Base-by-base conservation (phyloP, 2,329 filamentous ascomycete genomes). In the Alternaria burnsii region DNA sequence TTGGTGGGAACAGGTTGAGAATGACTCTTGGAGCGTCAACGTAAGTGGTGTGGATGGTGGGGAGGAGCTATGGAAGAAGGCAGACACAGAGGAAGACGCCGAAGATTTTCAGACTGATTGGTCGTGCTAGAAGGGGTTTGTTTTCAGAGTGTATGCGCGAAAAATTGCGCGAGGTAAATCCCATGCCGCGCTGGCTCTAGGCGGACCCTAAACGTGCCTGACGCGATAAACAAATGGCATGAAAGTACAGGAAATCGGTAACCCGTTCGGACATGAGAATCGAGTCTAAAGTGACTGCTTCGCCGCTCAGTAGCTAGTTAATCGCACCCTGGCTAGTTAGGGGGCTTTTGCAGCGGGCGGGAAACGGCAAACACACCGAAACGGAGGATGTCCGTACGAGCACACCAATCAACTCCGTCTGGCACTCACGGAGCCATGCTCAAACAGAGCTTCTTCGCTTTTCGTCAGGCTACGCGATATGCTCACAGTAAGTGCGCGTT, bases 1-100 rank as follows among this genome's bases (percentile, higher is more conserved):
- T 9, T 54, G 40, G 18, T 54, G 41, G 40, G 41, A 54, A 22
- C 40, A 34, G 18, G 40, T 54, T 10, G 52, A 54, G 6, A 54
- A 44, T 44, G 52, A 44, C 5, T 7, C 11, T 4, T 44, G 52
- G 26, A 9, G 2, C 10, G 12, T 54, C 12, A n/a, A 36, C 5
- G 4, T 16, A 20, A 54, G 8, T 34, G 51, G 26, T 12, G 32
- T 47, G 2, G n/a, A 28, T 14, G 43, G 26, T 7, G 32, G 12
- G 12, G 26, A 14, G 1, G n/a, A 47, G 26, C 43, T 47, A 0
- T 47, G 43, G 43, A 20, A 14, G 44, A 20, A 47, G 1, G 44
- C 44, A n/a, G 44, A 47, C 18, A 47, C 44, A 4, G 44, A 47
- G 2, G n/a, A 20, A 1, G 11, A 1, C 2, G 44, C 44, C 0